These are phyloP conservation scores for Chenopodium suecicum DNA, from an alignment of 148 eudicot genomes.

Conservation along the genomic window DNA sequence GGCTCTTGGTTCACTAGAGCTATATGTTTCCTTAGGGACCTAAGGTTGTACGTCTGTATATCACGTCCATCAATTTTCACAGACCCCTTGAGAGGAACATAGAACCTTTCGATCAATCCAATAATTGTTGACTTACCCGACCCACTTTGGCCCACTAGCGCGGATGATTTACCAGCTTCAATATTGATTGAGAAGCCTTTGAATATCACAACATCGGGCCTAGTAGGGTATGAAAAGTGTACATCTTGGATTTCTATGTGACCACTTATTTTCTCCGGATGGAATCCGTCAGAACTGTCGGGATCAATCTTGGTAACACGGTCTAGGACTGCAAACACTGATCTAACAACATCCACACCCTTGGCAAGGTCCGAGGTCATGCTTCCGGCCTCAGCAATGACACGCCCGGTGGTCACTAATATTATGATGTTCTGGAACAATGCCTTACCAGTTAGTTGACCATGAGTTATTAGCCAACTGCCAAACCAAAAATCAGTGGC, in stretches of 20 bases:
- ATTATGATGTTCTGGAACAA: conserved; percentile 76
- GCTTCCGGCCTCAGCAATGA: conserved; percentile 86
- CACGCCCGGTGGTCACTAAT: conserved; percentile 78
- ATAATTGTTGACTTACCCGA: conserved; percentile 81
- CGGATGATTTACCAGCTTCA: conserved; percentile 59
- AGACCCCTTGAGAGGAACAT: conserved; percentile 54
- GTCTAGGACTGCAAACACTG: conserved; percentile 68
- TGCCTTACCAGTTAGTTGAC: conserved; percentile 43
- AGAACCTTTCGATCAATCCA: conserved; percentile 65
- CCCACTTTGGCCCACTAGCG: conserved; percentile 81
- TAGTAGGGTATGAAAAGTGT: conserved; percentile 60
- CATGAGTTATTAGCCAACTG: conserved; percentile 57
- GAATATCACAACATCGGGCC: conserved; percentile 49
- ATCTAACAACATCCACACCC: conserved; percentile 67
- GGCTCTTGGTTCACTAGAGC: conserved; percentile 88
- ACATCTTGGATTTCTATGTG: conserved; percentile 53
- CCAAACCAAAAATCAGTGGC: conserved; percentile 92
- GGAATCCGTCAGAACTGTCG: conserved; percentile 54
- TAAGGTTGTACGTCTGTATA: conserved; percentile 37
- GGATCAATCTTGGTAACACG: conserved; percentile 69
- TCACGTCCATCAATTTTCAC: conserved; percentile 65
- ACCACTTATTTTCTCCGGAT: conserved; percentile 52
- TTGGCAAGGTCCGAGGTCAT: conserved; percentile 83
- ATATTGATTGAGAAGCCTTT: conserved; percentile 24
- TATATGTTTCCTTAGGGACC: conserved; percentile 57